Base-by-base conservation (phyloP, 2,329 filamentous ascomycete species). In the Botrytis fabae region DNA sequence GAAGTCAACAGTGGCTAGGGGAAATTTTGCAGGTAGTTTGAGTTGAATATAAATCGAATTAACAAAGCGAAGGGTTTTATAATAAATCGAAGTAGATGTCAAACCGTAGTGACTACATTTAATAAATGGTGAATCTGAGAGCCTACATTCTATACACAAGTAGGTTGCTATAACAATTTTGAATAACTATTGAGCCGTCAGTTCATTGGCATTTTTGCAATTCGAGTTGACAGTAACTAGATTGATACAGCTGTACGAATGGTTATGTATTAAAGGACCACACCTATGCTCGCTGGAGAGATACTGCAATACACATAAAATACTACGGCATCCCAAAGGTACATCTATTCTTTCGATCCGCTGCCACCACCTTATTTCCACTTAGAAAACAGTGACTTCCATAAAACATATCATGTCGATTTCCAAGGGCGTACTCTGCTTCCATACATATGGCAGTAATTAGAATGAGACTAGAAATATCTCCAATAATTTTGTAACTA, bases 1-100 rank as follows among this genome's bases (percentile, higher is more conserved):
- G 0, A 48, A 48, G n/a, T 6, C 5, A 6, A 35, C 2, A 28
- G 28, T 10, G 2, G 28, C 6, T 54, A 6, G n/a, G 1, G 5
- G 5, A 14, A 54, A 28, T 16, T 14, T 28, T 9, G 25, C 28
- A 9, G n/a, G n/a, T 57, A 28, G 57, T 7, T 35, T 60, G 20
- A 35, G 8, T 16, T 63, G 18, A 8, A 44, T 44, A 3, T 20
- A 10, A 25, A 14, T 12, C 35, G n/a, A 4, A 32, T 3, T 35
- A 9, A 57, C 18, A 28, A 9, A 28, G 51, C 18, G n/a, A 28
- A 9, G 51, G 16, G n/a, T 57, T 57, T 16, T 32, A 14, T 35
- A 32, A 25, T 64, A 1, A 46, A 46, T 35, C 25, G 28, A 6
- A 44, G n/a, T 44, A 5, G 51, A 57, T 28, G 3, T 28, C 28